These are phyloP conservation scores for Candida orba DNA, from an alignment of 805 yeast species.

Conservation along the genomic window DNA sequence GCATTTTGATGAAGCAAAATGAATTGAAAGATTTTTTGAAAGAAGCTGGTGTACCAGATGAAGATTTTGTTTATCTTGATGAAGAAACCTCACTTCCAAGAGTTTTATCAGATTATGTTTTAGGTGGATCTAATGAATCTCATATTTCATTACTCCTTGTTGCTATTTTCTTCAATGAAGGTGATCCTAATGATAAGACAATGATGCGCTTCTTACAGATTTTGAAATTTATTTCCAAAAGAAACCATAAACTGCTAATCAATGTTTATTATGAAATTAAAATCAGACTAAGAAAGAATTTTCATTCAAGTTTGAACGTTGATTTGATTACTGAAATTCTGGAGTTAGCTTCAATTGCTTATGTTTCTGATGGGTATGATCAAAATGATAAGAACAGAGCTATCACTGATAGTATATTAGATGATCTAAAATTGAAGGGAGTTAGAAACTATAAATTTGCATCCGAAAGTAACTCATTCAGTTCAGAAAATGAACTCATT, in stretches of 20 bases:
- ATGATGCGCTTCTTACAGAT: slow-evolving; percentile 28
- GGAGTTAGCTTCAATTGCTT: slow-evolving; percentile 28
- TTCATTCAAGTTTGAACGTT: slow-evolving; percentile 10
- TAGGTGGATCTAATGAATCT: slow-evolving; percentile 24
- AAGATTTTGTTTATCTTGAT: slow-evolving; percentile 23
- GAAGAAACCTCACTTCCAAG: slow-evolving; percentile 33
- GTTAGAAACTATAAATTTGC: slow-evolving; percentile 9
- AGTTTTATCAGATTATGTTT: slow-evolving; percentile 26
- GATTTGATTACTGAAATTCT: slow-evolving; percentile 25
- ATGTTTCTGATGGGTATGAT: slow-evolving; percentile 16
- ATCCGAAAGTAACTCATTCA: background rate
- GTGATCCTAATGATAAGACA: slow-evolving; percentile 29
- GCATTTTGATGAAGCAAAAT: slow-evolving; percentile 29
- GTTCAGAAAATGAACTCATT: background rate
- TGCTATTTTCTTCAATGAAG: slow-evolving; percentile 26
- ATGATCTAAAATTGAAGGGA: slow-evolving; percentile 8
- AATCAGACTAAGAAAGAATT: slow-evolving; percentile 23
- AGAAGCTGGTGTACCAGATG: slow-evolving; percentile 30
- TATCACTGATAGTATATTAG: slow-evolving; percentile 6
- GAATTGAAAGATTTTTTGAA: slow-evolving; percentile 29
- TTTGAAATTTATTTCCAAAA: slow-evolving; percentile 25
- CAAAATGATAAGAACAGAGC: slow-evolving; percentile 4
- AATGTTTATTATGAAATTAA: slow-evolving; percentile 26
- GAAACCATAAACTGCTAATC: slow-evolving; percentile 27
- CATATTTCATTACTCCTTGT: slow-evolving; percentile 29